Conservation (phyloP, 495 filamentous ascomycete species). For the Lichina pygmaea region DNA sequence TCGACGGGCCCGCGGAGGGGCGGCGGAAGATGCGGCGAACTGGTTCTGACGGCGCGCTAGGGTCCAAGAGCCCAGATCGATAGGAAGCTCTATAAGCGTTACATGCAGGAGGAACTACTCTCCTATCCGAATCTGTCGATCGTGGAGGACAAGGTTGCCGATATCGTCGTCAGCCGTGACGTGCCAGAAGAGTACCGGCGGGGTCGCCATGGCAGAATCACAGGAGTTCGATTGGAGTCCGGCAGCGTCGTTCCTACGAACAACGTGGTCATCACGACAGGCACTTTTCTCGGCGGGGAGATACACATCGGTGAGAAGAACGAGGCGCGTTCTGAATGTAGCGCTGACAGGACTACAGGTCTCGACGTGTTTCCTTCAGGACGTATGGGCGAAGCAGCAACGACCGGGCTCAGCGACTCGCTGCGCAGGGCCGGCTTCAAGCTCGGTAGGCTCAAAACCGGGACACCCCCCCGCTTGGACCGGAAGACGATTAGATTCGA, state of each 20-base stretch:
- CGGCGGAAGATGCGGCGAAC: neutral
- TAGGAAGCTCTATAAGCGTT: constrained; percentile 60
- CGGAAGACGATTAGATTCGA: constrained; percentile 59
- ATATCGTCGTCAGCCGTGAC: constrained; percentile 42
- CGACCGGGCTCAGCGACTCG: constrained; percentile 80
- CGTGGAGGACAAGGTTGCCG: constrained; percentile 68
- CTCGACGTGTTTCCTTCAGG: constrained; percentile 62
- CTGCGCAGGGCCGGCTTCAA: constrained; percentile 73
- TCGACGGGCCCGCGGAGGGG: neutral
- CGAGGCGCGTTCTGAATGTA: neutral
- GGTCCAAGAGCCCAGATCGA: constrained; percentile 94
- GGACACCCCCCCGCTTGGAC: constrained; percentile 74
- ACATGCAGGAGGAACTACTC: constrained; percentile 74
- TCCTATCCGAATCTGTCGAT: constrained; percentile 51
- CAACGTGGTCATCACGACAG: constrained; percentile 81
- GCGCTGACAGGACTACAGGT: constrained; percentile 9
- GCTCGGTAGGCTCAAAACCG: constrained; percentile 79
- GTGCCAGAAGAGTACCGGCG: constrained; percentile 11
- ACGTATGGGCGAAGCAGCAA: constrained; percentile 82
- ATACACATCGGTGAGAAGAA: constrained; percentile 48
- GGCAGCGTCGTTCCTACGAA: constrained; percentile 61
- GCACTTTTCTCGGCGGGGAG: constrained; percentile 85
- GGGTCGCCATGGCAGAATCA: constrained; percentile 43
- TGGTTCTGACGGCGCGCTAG: neutral
- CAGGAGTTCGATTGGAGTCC: constrained; percentile 65